A percentile compares a stretch with the other conserved stretches of the same genome.
These are phyloP conservation scores for Saccharum spontaneum DNA, from an alignment of 176 grass and related monocot species.

Conservation along the genomic window DNA sequence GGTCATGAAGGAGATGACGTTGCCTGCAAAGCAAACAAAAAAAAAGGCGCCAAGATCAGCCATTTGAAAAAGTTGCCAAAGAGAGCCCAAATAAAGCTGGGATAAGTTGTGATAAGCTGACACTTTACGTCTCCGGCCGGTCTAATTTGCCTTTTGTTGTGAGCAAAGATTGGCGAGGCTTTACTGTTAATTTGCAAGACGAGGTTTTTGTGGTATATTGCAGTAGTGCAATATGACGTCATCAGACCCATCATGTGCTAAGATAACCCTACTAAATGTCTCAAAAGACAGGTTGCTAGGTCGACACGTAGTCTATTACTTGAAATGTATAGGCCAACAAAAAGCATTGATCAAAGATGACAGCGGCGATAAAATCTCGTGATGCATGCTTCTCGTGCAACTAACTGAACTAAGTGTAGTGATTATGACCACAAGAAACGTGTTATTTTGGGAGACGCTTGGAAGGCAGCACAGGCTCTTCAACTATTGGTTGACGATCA, in stretches of 20 bases:
- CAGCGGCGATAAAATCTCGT: background rate
- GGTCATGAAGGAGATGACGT: slow-evolving; percentile 81
- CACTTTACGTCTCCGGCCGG: slow-evolving; percentile 7
- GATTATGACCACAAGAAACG: background rate
- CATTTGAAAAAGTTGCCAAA: background rate
- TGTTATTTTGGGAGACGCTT: background rate
- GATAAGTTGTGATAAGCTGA: slow-evolving; percentile 12
- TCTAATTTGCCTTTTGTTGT: slow-evolving; percentile 12
- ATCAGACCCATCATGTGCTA: background rate
- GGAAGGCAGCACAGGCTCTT: background rate
- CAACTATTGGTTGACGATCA: background rate
- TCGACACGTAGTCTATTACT: too few relatives aligned
- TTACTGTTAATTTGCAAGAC: background rate
- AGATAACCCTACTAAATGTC: too few relatives aligned
- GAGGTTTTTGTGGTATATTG: background rate
- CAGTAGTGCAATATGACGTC: background rate
- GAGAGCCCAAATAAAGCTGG: background rate
- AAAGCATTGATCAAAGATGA: background rate
- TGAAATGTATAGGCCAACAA: background rate
- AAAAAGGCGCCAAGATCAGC: background rate
- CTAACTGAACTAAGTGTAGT: background rate
- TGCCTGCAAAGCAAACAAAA: slow-evolving; percentile 48
- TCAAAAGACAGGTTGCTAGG: too few relatives aligned
- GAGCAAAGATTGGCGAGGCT: background rate
- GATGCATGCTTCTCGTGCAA: background rate